These are phyloP conservation scores for Stereocaulon alpinum DNA, from an alignment of 495 filamentous ascomycete species.

Conservation along the genomic window DNA sequence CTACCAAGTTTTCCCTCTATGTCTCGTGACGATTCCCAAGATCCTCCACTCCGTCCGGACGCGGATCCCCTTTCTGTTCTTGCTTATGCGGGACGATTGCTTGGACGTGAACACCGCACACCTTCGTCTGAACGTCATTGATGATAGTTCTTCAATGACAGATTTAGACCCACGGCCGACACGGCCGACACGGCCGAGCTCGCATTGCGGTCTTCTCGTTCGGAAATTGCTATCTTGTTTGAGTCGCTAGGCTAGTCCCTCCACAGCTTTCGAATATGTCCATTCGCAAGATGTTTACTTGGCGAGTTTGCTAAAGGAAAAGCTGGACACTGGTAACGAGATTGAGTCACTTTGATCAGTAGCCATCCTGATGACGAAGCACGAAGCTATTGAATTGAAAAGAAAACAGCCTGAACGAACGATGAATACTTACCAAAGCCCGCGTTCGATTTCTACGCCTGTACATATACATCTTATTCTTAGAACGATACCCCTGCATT, in stretches of 20 bases:
- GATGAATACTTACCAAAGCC: not conserved
- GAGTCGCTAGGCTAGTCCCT: too few species aligned
- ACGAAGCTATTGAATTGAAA: not conserved
- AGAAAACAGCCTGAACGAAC: not conserved
- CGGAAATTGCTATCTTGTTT: too few species aligned
- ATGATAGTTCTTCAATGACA: too few species aligned
- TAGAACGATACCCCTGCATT: constrained; percentile 2
- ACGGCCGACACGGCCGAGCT: too few species aligned
- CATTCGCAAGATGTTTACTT: too few species aligned
- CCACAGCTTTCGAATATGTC: too few species aligned
- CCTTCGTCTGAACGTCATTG: not conserved
- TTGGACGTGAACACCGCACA: constrained; percentile 4
- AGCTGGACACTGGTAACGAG: too few species aligned
- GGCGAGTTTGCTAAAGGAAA: too few species aligned
- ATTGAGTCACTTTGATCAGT: too few species aligned
- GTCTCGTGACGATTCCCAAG: constrained; percentile 5
- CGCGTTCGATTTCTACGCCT: not conserved
- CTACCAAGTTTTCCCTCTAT: constrained; percentile 6
- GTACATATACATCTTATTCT: not conserved
- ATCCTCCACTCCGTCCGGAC: not conserved
- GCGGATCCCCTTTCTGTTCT: constrained; percentile 19
- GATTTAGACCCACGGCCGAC: too few species aligned
- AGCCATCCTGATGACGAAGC: not conserved
- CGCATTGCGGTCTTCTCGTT: too few species aligned
- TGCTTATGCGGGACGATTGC: constrained; percentile 16